Evolutionary conservation across 163 green algal genomes (phyloP), one percentile per base, ranked within the genome.

Genomic region (Prototheca wickerhamii): DNA sequence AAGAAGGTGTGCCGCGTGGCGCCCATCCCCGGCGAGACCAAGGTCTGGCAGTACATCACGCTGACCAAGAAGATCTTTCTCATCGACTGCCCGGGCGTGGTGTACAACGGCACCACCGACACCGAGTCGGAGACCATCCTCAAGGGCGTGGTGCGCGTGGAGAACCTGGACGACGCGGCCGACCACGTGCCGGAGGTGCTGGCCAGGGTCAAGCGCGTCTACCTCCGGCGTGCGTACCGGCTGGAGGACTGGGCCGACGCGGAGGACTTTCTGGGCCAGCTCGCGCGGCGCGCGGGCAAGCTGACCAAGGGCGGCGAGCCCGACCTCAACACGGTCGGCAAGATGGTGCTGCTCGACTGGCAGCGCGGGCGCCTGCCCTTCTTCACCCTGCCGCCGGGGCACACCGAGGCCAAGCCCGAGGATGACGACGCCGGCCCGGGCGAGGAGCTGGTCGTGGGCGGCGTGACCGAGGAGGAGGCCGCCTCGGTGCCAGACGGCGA

Each of bases 41-140:
- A 98, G 82, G 80, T 99, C 64, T 99, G 93, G 93, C 93, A 98
- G 81, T 99, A 98, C 87, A 93, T 99, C 77, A 98, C 92, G 23
- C 86, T 99, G 20, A 98, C 96, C 81, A 97, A 96, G 86, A 84
- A 87, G 61, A 96, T 99, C 77, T 97, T 96, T 82, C 87, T 97
- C 46, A 98, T 99, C 64, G 93, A 99, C 83, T 98, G 91, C 76
- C 93, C 93, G 0, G 93, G 93, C 29, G 89, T 98, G 25, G 93
- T 99, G 34, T 96, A 98, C 82, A 85, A 92, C 74, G 76, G 82
- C 62, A 89, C 76, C 10, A 78, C 75, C 4, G 91, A 98, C 77
- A 77, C 70, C n/a, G 83, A 95, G 46, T 86, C 78, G 6, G 79
- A 93, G 51, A 72, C 82, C 46, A 86, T 95, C 62, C 83, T 95